A percentile compares a stretch with the other conserved stretches of the same genome.
Conservation (phyloP, 352 stramenopile species). For the Globisporangium ultimum region DNA sequence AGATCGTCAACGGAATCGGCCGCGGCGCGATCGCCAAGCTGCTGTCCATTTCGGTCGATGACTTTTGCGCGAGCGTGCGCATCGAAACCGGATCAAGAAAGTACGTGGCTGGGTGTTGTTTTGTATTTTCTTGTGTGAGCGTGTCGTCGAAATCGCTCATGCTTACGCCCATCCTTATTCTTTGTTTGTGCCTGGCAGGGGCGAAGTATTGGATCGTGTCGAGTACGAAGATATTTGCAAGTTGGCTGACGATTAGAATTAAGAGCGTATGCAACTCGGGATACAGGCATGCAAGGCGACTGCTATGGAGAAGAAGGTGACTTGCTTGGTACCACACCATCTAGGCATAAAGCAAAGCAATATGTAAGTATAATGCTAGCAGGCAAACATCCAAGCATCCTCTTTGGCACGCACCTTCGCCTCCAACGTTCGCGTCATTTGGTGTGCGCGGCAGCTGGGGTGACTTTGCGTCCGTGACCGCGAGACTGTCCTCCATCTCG, state of each 20-base stretch:
- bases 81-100: slow-evolving; percentile 58
- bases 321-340: slow-evolving; percentile 7
- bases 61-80: slow-evolving; percentile 64
- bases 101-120: slow-evolving; percentile 19
- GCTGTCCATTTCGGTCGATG: slow-evolving; percentile 65
- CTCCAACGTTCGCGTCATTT: slow-evolving; percentile 6
- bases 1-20: slow-evolving; percentile 74
- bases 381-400: background rate
- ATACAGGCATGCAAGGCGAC: no score
- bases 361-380: background rate
- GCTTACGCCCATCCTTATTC: background rate
- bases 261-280: no score
- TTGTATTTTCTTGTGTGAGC: background rate
- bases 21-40: slow-evolving; percentile 57
- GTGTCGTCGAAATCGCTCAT: background rate
- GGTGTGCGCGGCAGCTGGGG: slow-evolving; percentile 9
- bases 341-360: slow-evolving; percentile 6
- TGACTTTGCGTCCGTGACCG: slow-evolving; percentile 3
- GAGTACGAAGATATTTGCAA: slow-evolving; percentile 87
- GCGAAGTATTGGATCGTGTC: slow-evolving; percentile 59
- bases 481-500: slow-evolving; percentile 57
- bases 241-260: slow-evolving; percentile 37
- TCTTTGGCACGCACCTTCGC: slow-evolving; percentile 10
- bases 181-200: slow-evolving; percentile 24
- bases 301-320: slow-evolving; percentile 14